Percentiles rank a stretch among this genome's conserved stretches.
Evolutionary conservation across 2,329 filamentous ascomycete species (phyloP).

Genomic region (Passalora sequoiae): DNA sequence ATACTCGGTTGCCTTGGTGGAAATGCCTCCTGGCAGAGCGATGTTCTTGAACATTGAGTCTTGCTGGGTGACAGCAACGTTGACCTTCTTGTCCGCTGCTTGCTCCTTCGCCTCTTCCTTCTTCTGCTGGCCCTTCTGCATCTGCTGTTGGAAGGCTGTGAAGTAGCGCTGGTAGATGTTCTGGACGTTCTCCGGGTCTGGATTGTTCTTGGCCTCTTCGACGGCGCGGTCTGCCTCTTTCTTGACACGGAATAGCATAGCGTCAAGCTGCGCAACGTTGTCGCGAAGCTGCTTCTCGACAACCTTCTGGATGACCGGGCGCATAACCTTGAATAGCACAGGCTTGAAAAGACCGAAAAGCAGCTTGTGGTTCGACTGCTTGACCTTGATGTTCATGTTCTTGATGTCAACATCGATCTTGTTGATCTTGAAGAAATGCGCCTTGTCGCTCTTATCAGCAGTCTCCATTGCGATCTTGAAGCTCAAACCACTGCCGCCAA

Average conservation of each 20-base stretch:
- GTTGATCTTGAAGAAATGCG: slow-evolving; percentile 92
- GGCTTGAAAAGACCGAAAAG: slow-evolving; percentile 85
- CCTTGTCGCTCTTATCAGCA: slow-evolving; percentile 66
- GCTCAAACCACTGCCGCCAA: slow-evolving; percentile 80
- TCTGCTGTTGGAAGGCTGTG: slow-evolving; percentile 65
- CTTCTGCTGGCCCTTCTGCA: slow-evolving; percentile 74
- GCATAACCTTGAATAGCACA: slow-evolving; percentile 74
- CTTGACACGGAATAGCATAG: slow-evolving; percentile 69
- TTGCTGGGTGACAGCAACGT: slow-evolving; percentile 77
- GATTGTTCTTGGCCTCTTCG: slow-evolving; percentile 57
- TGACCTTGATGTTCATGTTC: slow-evolving; percentile 65
- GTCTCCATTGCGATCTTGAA: slow-evolving; percentile 89
- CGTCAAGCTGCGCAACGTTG: slow-evolving; percentile 69
- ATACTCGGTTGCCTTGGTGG: slow-evolving; percentile 90
- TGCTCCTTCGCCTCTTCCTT: slow-evolving; percentile 50
- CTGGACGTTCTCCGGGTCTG: slow-evolving; percentile 64
- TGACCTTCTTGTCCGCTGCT: slow-evolving; percentile 65
- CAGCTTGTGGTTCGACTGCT: slow-evolving; percentile 91
- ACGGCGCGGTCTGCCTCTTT: slow-evolving; percentile 71
- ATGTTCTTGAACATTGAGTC: slow-evolving; percentile 91
- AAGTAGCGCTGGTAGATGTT: slow-evolving; percentile 87
- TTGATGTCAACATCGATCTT: slow-evolving; percentile 49
- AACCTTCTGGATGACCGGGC: slow-evolving; percentile 78
- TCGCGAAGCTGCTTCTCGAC: slow-evolving; percentile 86
- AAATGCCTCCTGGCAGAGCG: slow-evolving; percentile 79